Percentiles rank a stretch among this genome's conserved stretches.
Conservation (phyloP, 2,329 filamentous ascomycete species). For the Fusarium nematophilum region DNA sequence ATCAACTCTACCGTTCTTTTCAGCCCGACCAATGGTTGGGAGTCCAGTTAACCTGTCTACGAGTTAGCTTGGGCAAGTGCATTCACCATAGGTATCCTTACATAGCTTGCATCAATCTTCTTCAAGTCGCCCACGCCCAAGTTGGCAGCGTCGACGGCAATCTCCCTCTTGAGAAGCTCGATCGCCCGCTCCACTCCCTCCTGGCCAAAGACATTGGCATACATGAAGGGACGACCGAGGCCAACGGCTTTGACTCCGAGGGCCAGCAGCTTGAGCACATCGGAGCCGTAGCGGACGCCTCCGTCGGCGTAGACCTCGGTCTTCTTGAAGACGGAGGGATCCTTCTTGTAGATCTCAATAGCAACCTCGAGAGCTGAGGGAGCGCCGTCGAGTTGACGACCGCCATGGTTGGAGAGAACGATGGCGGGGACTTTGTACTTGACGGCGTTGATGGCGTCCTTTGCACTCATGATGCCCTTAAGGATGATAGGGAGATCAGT, state of each 20-base stretch:
- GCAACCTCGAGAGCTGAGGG: constrained; percentile 50
- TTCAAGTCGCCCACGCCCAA: constrained; percentile 50
- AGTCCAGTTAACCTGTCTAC: no score
- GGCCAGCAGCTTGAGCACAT: constrained; percentile 52
- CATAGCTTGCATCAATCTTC: constrained; percentile 34
- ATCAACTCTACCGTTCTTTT: no score
- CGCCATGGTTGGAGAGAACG: constrained; percentile 53
- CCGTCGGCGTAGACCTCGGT: constrained; percentile 52
- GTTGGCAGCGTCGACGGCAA: constrained; percentile 54
- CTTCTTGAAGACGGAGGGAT: constrained; percentile 48
- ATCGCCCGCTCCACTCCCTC: constrained; percentile 57
- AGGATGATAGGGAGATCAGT: constrained; percentile 50
- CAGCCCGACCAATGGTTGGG: no score
- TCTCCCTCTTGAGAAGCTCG: constrained; percentile 58
- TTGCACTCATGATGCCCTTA: constrained; percentile 51
- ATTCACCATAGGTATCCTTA: background rate
- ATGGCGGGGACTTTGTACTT: constrained; percentile 42
- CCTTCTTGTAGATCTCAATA: constrained; percentile 48
- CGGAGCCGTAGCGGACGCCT: constrained; percentile 53
- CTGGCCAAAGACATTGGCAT: constrained; percentile 40
- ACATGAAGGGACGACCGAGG: constrained; percentile 62
- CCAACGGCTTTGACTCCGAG: constrained; percentile 55
- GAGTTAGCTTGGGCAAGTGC: no score
- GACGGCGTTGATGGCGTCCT: constrained; percentile 47
- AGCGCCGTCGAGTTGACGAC: constrained; percentile 51